A percentile compares a stretch with the other conserved stretches of the same genome.
Evolutionary conservation across 148 eudicot species (phyloP).

Genomic region (Fagopyrum homotropicum): DNA sequence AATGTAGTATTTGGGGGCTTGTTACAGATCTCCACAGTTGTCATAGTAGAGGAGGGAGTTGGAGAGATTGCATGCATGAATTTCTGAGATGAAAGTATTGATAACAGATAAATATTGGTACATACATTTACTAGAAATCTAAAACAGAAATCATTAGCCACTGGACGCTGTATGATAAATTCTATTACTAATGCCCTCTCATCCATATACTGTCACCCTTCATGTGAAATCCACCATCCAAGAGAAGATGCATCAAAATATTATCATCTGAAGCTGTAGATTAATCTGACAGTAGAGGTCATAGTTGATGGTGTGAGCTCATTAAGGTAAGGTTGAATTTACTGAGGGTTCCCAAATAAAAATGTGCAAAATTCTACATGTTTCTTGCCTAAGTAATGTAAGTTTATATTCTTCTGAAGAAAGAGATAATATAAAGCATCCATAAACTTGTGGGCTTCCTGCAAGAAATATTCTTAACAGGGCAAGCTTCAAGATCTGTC

Average conservation of each 20-base stretch:
- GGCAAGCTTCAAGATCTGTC: neutral
- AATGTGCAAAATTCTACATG: neutral
- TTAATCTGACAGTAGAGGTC: neutral
- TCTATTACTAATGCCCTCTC: neutral
- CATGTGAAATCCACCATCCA: neutral
- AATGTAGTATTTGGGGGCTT: slow-evolving; percentile 73
- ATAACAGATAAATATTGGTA: neutral
- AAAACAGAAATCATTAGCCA: neutral
- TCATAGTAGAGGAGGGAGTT: slow-evolving; percentile 83
- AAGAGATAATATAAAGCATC: neutral
- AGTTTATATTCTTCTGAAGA: neutral
- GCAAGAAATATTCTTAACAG: neutral
- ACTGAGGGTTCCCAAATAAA: neutral
- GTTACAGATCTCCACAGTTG: slow-evolving; percentile 48
- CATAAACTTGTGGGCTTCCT: neutral
- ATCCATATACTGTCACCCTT: too few relatives aligned
- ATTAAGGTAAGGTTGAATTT: neutral
- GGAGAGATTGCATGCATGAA: slow-evolving; percentile 97
- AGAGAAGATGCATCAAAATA: neutral
- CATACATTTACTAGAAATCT: neutral
- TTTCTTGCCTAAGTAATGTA: neutral
- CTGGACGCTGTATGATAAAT: neutral
- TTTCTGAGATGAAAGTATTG: slow-evolving; percentile 42
- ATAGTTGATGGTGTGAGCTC: neutral
- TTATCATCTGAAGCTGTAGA: neutral